A percentile compares a stretch with the other conserved stretches of the same genome.
These are phyloP conservation scores for Ricinus communis DNA, from an alignment of 345 rosid genomes.

Conservation along the genomic window DNA sequence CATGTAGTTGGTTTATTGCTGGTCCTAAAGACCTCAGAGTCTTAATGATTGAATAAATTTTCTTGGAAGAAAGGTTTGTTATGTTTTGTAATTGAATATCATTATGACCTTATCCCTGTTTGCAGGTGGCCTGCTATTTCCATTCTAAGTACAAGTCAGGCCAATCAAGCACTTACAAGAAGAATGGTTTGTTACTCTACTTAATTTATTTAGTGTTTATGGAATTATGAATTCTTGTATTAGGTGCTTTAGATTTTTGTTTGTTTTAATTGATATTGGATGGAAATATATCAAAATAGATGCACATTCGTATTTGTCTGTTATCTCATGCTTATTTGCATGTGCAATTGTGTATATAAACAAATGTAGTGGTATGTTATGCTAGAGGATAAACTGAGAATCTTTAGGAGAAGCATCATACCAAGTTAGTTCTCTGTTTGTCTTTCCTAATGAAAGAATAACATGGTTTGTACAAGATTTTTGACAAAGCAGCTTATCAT, in stretches of 20 bases:
- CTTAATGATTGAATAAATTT: neutral
- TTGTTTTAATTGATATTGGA: neutral
- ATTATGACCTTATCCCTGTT: conserved; percentile 3
- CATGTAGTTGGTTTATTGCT: neutral
- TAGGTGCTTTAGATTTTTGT: neutral
- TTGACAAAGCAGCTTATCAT: no score
- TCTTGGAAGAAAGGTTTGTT: neutral
- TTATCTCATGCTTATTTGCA: neutral
- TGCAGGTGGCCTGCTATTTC: conserved; percentile 82
- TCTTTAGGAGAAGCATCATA: no score
- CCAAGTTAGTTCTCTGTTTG: no score
- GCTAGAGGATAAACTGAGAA: no score
- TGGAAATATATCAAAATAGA: neutral
- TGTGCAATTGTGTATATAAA: neutral
- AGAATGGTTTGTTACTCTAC: conserved; percentile 54
- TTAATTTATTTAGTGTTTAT: conserved; percentile 2
- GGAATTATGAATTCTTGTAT: neutral
- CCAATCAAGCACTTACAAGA: conserved; percentile 66
- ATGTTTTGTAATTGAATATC: neutral
- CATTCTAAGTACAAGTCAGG: conserved; percentile 76
- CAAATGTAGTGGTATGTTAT: no score
- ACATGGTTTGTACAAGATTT: no score
- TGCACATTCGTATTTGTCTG: neutral
- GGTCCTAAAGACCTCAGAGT: neutral
- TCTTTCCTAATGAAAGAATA: no score